Evolutionary conservation across 495 filamentous ascomycete species (phyloP).

Genomic region (Lichenothelia convexa): DNA sequence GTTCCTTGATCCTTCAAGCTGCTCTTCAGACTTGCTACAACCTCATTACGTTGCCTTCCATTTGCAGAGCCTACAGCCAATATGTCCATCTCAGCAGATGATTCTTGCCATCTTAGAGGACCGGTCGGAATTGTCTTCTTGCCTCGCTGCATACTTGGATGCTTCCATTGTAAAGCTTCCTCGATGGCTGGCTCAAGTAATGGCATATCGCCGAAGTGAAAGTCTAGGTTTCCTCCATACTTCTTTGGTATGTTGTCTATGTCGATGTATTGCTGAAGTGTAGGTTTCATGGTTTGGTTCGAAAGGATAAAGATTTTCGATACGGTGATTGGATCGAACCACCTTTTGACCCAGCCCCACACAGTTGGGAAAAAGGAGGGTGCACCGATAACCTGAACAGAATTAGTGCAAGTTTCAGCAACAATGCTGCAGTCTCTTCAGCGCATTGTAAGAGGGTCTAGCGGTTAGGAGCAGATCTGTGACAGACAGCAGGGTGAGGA

Average conservation of each 20-base stretch:
- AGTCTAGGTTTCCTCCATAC: constrained; percentile 72
- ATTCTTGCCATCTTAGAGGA: constrained; percentile 20
- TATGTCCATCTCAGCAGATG: constrained; percentile 15
- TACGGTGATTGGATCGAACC: constrained; percentile 86
- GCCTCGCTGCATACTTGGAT: constrained; percentile 8
- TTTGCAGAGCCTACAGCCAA: constrained; percentile 18
- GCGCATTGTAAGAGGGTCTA: background rate
- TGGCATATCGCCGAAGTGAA: constrained; percentile 54
- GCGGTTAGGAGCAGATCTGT: background rate
- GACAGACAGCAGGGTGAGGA: background rate
- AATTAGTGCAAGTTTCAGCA: constrained; percentile 10
- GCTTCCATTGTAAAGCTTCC: constrained; percentile 17
- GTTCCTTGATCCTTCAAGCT: background rate
- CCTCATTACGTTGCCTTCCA: constrained; percentile 12
- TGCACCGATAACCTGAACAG: constrained; percentile 58
- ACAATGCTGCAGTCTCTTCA: background rate
- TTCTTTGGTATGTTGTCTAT: constrained; percentile 58
- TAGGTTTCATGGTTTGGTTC: constrained; percentile 47
- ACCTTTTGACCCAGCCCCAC: constrained; percentile 88
- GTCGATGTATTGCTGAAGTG: constrained; percentile 66
- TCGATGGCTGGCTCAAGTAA: constrained; percentile 39
- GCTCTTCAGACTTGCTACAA: constrained; percentile 12
- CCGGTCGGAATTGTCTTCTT: constrained; percentile 18
- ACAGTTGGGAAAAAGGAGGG: constrained; percentile 84
- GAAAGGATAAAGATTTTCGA: constrained; percentile 84